Evolutionary conservation across 2,329 filamentous ascomycete genomes (phyloP), one percentile per base, ranked within the genome.

Genomic region (Trichoderma sp.): DNA sequence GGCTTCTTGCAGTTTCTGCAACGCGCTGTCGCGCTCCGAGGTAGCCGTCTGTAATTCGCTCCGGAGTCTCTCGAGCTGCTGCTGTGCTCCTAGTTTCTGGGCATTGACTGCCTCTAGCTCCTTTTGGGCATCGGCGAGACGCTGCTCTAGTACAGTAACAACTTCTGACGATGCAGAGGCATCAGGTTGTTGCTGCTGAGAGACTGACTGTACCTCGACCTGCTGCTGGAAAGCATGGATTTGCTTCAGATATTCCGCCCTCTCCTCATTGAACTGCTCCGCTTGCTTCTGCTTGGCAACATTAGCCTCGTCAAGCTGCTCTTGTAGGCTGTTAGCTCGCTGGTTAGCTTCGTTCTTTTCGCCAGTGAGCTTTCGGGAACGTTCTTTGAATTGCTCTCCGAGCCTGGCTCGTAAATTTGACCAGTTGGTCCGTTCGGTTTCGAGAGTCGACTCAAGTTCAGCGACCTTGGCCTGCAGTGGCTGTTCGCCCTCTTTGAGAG

Each of bases 61-160:
- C 34, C 84, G 86, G 2, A 91, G 79, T 28, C 78, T 80, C 59
- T 85, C 83, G 2, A 92, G 84, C 73, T 92, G 89, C 71, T 88
- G 83, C 74, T 93, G 88, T n/a, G 93, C 84, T 2, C 85, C 84
- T 20, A 90, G 85, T 80, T 93, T 94, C 78, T 96, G 90, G 11
- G 89, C 84, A 7, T 84, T 90, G 68, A 91, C 86, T 2, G 85
- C 85, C 57, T 91, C 89, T 11, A 96, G 86, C 75, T 95, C 88
- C 74, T 90, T 88, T 26, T 82, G 85, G 15, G 85, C 79, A 55
- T 83, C 79, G 2, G 79, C 74, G 8, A 90, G 81, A 73, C 89
- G 84, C 73, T 84, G 82, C 73, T 89, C 85, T 20, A 88, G 77
- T 62, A 83, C 80, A 9, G 80, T 74, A 6, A 85, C 77, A 76